These are phyloP conservation scores for Aeschynomene evenia DNA, from an alignment of 306 rosid genomes.

Conservation along the genomic window DNA sequence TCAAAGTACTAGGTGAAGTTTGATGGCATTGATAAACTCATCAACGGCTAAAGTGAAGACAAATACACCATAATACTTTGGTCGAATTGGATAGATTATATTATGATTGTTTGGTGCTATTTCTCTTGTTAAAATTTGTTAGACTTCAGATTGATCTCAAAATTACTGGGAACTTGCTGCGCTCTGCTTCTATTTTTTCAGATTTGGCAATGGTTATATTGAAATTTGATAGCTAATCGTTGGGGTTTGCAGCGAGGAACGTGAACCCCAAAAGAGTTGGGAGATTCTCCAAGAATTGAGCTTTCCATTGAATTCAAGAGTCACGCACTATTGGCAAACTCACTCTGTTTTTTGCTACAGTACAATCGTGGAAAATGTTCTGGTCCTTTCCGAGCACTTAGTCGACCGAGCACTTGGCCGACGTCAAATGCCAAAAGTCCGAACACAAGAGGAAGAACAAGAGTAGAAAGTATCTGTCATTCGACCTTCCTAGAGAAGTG, in stretches of 20 bases:
- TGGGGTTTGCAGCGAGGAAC: neutral
- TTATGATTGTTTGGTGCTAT: no score
- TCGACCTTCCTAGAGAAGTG: no score
- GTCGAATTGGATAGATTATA: no score
- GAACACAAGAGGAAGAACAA: no score
- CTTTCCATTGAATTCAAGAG: neutral
- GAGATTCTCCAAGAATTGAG: neutral
- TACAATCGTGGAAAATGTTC: no score
- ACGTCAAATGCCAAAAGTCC: no score
- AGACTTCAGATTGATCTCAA: neutral
- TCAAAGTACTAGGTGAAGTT: slow-evolving; percentile 5
- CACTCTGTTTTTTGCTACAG: no score
- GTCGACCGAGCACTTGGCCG: no score
- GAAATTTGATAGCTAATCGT: no score
- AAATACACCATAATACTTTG: neutral
- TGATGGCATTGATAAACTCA: neutral
- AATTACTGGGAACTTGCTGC: neutral
- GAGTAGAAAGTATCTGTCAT: no score
- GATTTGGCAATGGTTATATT: neutral
- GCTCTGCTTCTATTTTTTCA: neutral
- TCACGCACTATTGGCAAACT: neutral
- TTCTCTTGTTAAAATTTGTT: neutral
- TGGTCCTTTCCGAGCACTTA: no score
- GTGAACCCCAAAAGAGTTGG: neutral
- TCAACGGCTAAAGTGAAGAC: neutral